A percentile compares a stretch with the other conserved stretches of the same genome.
phyloP scores from a whole-genome alignment of 176 grass and related monocot genomes.

The Phoenix roebelenii region DNA sequence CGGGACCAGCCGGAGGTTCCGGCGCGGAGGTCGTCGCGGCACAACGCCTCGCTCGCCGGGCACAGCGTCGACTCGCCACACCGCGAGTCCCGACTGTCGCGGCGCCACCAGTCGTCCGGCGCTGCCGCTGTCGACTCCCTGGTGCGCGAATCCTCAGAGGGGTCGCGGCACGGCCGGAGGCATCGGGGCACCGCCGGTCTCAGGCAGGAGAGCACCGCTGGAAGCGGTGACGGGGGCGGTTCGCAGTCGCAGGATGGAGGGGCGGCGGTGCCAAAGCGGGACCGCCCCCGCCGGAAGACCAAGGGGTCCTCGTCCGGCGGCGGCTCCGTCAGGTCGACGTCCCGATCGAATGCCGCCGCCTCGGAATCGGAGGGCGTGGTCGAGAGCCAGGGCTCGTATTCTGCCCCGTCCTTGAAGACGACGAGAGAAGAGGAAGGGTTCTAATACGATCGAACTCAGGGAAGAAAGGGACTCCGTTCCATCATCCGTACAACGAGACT shows the following conservation, averaged over 20 bases:
- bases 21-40: slow-evolving; percentile 5
- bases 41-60: slow-evolving; percentile 11
- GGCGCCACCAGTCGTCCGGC: slow-evolving; percentile 14
- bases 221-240: background rate
- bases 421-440: slow-evolving; percentile 7
- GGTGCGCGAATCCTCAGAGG: background rate
- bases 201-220: background rate
- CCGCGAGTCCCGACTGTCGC: background rate
- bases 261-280: slow-evolving; percentile 17
- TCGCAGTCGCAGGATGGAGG: background rate
- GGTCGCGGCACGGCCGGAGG: slow-evolving; percentile 12
- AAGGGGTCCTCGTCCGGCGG: slow-evolving; percentile 17
- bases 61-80: slow-evolving; percentile 8
- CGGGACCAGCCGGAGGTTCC: background rate
- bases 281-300: slow-evolving; percentile 11
- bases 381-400: background rate
- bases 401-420: slow-evolving; percentile 1
- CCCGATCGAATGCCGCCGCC: background rate
- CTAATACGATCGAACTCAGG: background rate
- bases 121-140: background rate
- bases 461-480: too few species aligned
- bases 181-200: background rate
- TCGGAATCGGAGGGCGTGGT: slow-evolving; percentile 11
- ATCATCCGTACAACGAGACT: too few species aligned
- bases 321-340: slow-evolving; percentile 12